phyloP scores from a whole-genome alignment of 2,329 filamentous ascomycete species.

The Paecilomyces formosus region DNA sequence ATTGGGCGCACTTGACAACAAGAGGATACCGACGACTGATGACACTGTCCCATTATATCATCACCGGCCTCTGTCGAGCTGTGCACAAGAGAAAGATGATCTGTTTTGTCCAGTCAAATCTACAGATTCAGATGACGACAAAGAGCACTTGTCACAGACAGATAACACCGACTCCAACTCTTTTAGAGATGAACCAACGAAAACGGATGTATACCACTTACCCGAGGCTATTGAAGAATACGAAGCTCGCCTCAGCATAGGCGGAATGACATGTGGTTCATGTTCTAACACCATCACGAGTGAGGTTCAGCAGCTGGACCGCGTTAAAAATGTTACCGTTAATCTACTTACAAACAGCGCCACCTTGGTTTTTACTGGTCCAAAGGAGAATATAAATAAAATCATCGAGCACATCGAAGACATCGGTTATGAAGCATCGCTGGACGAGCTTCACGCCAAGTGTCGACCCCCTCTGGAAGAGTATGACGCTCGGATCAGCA shows the following conservation, averaged over 20 bases:
- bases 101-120: background rate
- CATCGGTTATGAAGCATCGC: constrained; percentile 6
- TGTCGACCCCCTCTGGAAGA: constrained; percentile 4
- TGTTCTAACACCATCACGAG: constrained; percentile 55
- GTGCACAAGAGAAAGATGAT: background rate
- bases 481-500: constrained; percentile 33
- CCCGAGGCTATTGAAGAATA: constrained; percentile 9
- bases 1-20: background rate
- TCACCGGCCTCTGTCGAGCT: background rate
- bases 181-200: background rate
- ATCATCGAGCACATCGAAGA: constrained; percentile 32
- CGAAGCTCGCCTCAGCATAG: constrained; percentile 40
- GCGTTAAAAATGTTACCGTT: constrained; percentile 49
- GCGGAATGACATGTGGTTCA: constrained; percentile 64
- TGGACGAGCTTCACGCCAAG: constrained; percentile 4
- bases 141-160: background rate
- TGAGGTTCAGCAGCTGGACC: constrained; percentile 47
- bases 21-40: background rate
- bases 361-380: constrained; percentile 46
- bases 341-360: constrained; percentile 60
- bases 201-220: background rate
- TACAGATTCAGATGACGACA: background rate
- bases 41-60: background rate
- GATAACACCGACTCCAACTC: background rate
- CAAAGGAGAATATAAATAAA: constrained; percentile 33